phyloP scores from a whole-genome alignment of 169 alveolate species.

The Cryptosporidium sp. region DNA sequence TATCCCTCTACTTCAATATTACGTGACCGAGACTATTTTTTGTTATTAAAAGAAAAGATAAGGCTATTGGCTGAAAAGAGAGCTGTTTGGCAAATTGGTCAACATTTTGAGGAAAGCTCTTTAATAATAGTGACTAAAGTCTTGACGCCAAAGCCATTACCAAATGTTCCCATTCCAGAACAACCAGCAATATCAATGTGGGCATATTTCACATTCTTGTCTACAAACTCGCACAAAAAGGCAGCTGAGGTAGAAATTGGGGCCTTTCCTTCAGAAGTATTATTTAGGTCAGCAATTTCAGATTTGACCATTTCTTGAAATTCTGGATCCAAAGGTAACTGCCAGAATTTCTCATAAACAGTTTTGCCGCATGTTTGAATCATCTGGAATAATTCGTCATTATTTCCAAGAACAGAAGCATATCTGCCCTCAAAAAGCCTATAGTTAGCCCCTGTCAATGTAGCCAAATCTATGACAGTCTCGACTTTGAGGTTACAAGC shows the following conservation, averaged over 20 bases:
- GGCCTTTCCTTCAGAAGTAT: conserved; percentile 86
- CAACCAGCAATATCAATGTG: conserved; percentile 97
- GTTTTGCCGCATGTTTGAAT: conserved; percentile 78
- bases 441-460: conserved; percentile 92
- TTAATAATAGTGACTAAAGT: conserved; percentile 78
- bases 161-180: conserved; percentile 83
- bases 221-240: conserved; percentile 91
- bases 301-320: conserved; percentile 85
- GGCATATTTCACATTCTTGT: conserved; percentile 90
- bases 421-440: conserved; percentile 58
- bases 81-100: neutral
- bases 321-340: conserved; percentile 89
- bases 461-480: conserved; percentile 92
- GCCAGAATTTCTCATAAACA: conserved; percentile 89
- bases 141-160: conserved; percentile 89
- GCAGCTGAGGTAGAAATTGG: conserved; percentile 92
- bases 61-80: too few relatives aligned
- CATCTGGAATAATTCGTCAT: conserved; percentile 77
- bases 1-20: neutral
- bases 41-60: neutral
- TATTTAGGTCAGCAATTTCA: conserved; percentile 90
- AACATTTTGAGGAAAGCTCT: conserved; percentile 11
- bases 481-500: conserved; percentile 89
- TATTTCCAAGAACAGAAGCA: conserved; percentile 84
- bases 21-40: too few relatives aligned